Base-by-base conservation (phyloP, 495 filamentous ascomycete species). In the Apiosordaria backusii region DNA sequence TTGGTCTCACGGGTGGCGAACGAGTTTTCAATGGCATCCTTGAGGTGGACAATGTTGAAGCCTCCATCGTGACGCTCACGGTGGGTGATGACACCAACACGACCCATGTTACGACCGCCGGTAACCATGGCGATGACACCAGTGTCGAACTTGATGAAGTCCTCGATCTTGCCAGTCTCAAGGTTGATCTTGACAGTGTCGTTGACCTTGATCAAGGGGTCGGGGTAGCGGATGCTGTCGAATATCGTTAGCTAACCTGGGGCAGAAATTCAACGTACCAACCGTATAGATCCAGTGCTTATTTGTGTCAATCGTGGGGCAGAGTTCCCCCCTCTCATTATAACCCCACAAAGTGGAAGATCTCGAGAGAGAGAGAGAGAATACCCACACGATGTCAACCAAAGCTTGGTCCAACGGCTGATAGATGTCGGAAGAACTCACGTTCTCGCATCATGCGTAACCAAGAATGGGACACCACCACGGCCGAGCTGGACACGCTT, bases 401-500 rank as follows among this genome's bases (percentile, higher is more conserved):
- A 93, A 93, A 94, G 85, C 90, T 93, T 95, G 92, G 90, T 92
- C 92, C 92, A 96, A 96, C 92, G 92, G 88, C 92, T 96, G 92
- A 96, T 89, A 91, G 92, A 93, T 90, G 87, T 89, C 85, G 88
- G 87, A 83, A 90, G 85, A 87, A 88, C 93, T 95, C 84, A 97
- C 93, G 96, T 99, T 91, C 95, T 88, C 84, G 96, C 95, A 92
- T 99, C 95, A 89, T 98, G 96, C 92, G 96, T 98, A 90, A 98
- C 95, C 91, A 97, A 97, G 92, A 96, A 98, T 91, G 95, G 95
- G 87, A 99, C 95, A 84, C 94, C 95, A 84, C 95, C 96, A 81
- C 91, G 92, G 87, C 95, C 96, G 75, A 99, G 88, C 86, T 99
- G 96, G 54, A 98, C 95, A 72, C 93, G 87, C 91, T 97, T 97